phyloP scores from a whole-genome alignment of 352 stramenopile genomes.

The Pythium oligandrum region DNA sequence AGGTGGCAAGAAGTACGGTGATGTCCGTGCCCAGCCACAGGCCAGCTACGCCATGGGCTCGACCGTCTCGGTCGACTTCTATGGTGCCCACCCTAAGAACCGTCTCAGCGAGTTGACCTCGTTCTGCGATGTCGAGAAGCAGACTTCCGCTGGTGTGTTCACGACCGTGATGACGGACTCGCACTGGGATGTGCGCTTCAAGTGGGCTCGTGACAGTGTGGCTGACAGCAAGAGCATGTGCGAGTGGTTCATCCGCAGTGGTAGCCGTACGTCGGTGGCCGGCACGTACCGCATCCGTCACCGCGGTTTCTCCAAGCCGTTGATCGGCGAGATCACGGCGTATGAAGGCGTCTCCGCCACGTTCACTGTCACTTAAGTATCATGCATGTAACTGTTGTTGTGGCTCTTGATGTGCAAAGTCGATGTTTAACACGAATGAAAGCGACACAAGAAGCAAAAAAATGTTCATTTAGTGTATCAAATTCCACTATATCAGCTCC shows the following conservation, averaged over 20 bases:
- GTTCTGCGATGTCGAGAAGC: constrained; percentile 48
- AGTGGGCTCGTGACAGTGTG: constrained; percentile 24
- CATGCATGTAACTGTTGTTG: too few species aligned
- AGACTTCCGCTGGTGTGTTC: constrained; percentile 17
- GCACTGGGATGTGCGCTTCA: constrained; percentile 49
- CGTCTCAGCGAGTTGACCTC: constrained; percentile 25
- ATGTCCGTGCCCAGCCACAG: constrained; percentile 21
- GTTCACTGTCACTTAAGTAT: too few species aligned
- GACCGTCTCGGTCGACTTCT: constrained; percentile 34
- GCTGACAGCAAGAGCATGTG: constrained; percentile 39
- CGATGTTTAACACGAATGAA: too few species aligned
- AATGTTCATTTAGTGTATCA: too few species aligned
- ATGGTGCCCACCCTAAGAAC: constrained; percentile 44
- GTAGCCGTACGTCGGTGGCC: constrained; percentile 21
- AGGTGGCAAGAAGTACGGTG: constrained; percentile 18
- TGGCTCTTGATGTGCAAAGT: too few species aligned
- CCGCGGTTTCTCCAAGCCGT: constrained; percentile 35
- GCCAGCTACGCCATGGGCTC: constrained; percentile 22
- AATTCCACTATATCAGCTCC: too few species aligned
- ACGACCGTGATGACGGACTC: constrained; percentile 39
- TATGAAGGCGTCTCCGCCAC: neutral
- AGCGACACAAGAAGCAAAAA: too few species aligned
- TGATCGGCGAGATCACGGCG: constrained; percentile 19
- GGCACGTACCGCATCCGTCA: constrained; percentile 43
- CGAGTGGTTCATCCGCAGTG: constrained; percentile 36